phyloP scores from a whole-genome alignment of 116 monocot species.

The Iris pallida region DNA sequence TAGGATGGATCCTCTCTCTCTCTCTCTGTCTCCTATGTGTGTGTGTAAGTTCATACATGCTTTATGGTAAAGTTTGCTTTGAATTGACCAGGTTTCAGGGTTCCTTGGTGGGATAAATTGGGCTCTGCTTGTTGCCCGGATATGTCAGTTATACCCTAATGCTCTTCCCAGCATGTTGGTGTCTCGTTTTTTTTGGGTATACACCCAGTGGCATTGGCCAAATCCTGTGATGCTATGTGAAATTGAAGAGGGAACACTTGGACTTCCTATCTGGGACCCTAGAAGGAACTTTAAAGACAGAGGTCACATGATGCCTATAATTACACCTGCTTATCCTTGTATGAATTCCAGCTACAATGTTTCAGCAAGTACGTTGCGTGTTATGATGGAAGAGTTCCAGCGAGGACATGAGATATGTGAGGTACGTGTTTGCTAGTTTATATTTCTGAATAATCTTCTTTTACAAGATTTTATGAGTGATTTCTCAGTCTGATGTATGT shows the following conservation, averaged over 20 bases:
- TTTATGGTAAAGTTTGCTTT: slow-evolving; percentile 6
- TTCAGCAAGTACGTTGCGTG: slow-evolving; percentile 75
- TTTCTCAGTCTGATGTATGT: too few species aligned
- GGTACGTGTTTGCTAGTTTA: slow-evolving; percentile 33
- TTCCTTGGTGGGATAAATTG: slow-evolving; percentile 99
- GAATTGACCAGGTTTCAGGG: slow-evolving; percentile 64
- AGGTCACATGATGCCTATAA: slow-evolving; percentile 89
- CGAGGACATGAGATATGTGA: slow-evolving; percentile 77
- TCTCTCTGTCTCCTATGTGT: too few species aligned
- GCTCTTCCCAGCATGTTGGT: slow-evolving; percentile 85
- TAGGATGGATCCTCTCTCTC: background rate
- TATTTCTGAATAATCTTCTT: background rate
- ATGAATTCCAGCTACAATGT: slow-evolving; percentile 99
- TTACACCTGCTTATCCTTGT: slow-evolving; percentile 95
- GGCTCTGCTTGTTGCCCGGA: slow-evolving; percentile 96
- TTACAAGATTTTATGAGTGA: too few species aligned
- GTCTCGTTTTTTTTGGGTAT: slow-evolving; percentile 91
- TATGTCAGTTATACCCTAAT: slow-evolving; percentile 95
- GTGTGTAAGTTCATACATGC: background rate
- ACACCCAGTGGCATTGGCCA: slow-evolving; percentile 97
- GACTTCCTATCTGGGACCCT: slow-evolving; percentile 89
- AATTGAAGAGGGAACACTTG: slow-evolving; percentile 80
- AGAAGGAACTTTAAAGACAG: slow-evolving; percentile 82
- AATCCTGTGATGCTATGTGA: slow-evolving; percentile 98
- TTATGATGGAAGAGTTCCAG: slow-evolving; percentile 90